Base-by-base conservation (phyloP, 2,329 filamentous ascomycete species). In the Arachnopeziza araneosa region DNA sequence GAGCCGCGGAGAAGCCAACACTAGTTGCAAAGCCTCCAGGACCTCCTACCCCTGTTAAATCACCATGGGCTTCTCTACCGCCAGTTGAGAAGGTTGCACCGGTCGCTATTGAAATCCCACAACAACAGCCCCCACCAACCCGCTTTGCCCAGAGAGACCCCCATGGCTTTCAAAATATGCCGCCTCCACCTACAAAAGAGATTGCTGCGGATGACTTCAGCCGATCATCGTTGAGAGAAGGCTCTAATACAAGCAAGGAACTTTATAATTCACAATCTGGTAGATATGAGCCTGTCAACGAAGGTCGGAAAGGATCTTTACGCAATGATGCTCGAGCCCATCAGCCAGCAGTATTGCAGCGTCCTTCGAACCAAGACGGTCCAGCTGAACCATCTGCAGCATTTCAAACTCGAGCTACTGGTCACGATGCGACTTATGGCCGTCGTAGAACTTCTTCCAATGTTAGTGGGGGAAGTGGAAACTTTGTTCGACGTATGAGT, bases 191-290 rank as follows among this genome's bases (percentile, higher is more conserved):
- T 22, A 82, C 88, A 0, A 91, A 91, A 70, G 93, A 98, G 72
- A 96, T 97, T 64, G 91, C 92, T 6, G 90, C 93, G 0, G 95
- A 98, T 73, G 93, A 96, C 66, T 98, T 97, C 70, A 96, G 88
- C 72, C 84, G 95, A 63, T 85, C 88, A 32, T 96, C 88, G 36
- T 96, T 90, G 87, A 83, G 89, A 69, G 91, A 96, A 63, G 83
- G 86, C 5, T 79, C 78, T 0, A 79, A 83, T 59, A 79, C 82
- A 12, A 86, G 84, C 63, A 82, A 90, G 59, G 93, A 98, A 73
- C 79, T 98, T 0, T 98, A 87, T 77, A 97, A 98, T 72, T 96
- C 93, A n/a, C 89, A 96, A 58, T 96, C 91, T 57, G 93, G 93
- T 21, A 88, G 91, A 55, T 96, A 96, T 68, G 93, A 98, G 72